These are phyloP conservation scores for Hygrophoropsis aurantiaca DNA, from an alignment of 768 basidiomycete genomes.

Conservation along the genomic window DNA sequence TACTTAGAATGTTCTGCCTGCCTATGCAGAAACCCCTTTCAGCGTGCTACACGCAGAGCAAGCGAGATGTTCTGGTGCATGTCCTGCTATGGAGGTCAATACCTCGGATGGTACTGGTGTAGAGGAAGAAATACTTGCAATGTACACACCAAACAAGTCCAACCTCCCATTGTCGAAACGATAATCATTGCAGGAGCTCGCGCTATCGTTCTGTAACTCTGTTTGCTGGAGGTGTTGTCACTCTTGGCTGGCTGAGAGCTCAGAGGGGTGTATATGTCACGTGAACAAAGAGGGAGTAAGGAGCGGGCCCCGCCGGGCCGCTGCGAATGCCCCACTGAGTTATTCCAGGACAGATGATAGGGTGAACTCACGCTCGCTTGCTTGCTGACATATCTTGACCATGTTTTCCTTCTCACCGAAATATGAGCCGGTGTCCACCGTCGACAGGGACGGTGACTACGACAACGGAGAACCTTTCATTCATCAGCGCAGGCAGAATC, in stretches of 20 bases:
- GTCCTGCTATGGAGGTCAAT: slow-evolving; percentile 32
- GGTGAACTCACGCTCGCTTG: too few relatives aligned
- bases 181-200: too few relatives aligned
- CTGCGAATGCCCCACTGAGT: too few relatives aligned
- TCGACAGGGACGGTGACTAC: slow-evolving; percentile 10
- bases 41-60: slow-evolving; percentile 64
- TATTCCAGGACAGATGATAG: too few relatives aligned
- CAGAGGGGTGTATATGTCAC: too few relatives aligned
- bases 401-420: slow-evolving; percentile 14
- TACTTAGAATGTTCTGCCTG: background rate
- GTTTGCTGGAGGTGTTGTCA: too few relatives aligned
- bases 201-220: too few relatives aligned
- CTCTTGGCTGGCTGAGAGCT: too few relatives aligned
- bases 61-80: slow-evolving; percentile 51
- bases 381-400: background rate
- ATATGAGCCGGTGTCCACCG: slow-evolving; percentile 23
- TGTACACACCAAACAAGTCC: slow-evolving; percentile 64
- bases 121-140: slow-evolving; percentile 43
- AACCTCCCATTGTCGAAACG: slow-evolving; percentile 20
- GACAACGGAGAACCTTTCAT: slow-evolving; percentile 3
- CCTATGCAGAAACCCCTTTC: slow-evolving; percentile 38
- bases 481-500: background rate
- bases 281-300: too few relatives aligned
- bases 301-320: too few relatives aligned
- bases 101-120: background rate